Percentiles rank a stretch among this genome's conserved stretches.
Evolutionary conservation across 805 yeast genomes (phyloP).

Genomic region (Kodamaea hsintzibuensis): DNA sequence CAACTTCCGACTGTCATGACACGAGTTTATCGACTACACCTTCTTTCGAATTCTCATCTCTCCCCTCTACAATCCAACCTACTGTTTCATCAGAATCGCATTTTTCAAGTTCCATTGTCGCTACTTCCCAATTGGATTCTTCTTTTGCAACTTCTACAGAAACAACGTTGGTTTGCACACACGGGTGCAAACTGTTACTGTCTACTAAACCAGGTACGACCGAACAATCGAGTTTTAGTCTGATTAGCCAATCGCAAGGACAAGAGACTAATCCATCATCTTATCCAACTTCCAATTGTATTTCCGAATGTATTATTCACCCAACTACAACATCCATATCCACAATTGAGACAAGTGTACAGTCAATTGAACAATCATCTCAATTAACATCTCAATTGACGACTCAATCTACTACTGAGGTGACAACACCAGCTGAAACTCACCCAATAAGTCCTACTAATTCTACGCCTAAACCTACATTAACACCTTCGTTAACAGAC

Average conservation of each 20-base stretch:
- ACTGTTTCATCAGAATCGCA: constrained; percentile 3
- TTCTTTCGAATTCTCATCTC: not conserved
- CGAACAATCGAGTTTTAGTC: not conserved
- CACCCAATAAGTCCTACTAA: too few species aligned
- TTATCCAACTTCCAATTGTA: not conserved
- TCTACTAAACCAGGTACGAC: not conserved
- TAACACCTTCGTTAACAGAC: too few species aligned
- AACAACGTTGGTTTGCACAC: not conserved
- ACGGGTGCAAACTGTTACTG: not conserved
- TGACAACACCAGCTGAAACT: not conserved
- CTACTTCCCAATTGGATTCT: not conserved
- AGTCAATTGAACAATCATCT: not conserved
- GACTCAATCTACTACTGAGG: too few species aligned
- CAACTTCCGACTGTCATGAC: not conserved
- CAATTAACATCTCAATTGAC: not conserved
- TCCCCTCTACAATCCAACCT: not conserved
- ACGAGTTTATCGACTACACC: not conserved
- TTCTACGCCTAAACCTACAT: not conserved
- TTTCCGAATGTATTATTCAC: not conserved
- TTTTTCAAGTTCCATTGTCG: not conserved
- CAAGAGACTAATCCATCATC: not conserved
- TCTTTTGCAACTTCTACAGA: not conserved
- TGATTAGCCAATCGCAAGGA: not conserved
- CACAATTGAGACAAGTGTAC: not conserved
- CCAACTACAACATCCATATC: not conserved